A percentile compares a stretch with the other conserved stretches of the same genome.
These are phyloP conservation scores for Podospora appendiculata DNA, from an alignment of 495 filamentous ascomycete genomes.

Conservation along the genomic window DNA sequence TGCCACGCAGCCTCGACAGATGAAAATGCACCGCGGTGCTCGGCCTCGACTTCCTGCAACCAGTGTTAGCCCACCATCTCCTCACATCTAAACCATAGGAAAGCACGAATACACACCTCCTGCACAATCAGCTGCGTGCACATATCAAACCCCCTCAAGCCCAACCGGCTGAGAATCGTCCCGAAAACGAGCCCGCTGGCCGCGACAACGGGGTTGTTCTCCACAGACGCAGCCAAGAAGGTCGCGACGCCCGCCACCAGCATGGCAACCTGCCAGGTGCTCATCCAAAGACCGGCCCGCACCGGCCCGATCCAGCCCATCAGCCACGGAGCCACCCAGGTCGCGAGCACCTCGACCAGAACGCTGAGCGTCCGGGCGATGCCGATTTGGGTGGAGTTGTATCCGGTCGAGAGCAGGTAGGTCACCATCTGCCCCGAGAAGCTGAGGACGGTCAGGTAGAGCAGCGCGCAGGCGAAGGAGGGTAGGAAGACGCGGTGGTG, in stretches of 20 bases:
- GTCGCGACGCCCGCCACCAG: slow-evolving; percentile 35
- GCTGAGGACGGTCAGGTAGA: slow-evolving; percentile 53
- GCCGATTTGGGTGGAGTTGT: slow-evolving; percentile 28
- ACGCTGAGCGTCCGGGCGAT: slow-evolving; percentile 29
- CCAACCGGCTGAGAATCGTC: slow-evolving; percentile 51
- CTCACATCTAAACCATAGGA: too few relatives aligned
- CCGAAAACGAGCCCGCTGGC: slow-evolving; percentile 41
- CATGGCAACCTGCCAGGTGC: slow-evolving; percentile 53
- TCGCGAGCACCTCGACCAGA: slow-evolving; percentile 40
- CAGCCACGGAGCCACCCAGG: slow-evolving; percentile 40
- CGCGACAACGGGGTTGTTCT: slow-evolving; percentile 17
- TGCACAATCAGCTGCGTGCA: slow-evolving; percentile 58
- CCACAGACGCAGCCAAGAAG: slow-evolving; percentile 27
- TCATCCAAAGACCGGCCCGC: slow-evolving; percentile 54
- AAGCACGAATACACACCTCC: slow-evolving; percentile 35
- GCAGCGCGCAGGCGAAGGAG: slow-evolving; percentile 45
- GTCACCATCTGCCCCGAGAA: slow-evolving; percentile 55
- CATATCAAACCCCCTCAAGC: slow-evolving; percentile 64
- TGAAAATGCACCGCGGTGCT: slow-evolving; percentile 52
- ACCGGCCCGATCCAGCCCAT: slow-evolving; percentile 50
- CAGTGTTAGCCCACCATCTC: too few relatives aligned
- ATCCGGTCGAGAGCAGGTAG: slow-evolving; percentile 41
- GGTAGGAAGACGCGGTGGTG: slow-evolving; percentile 40
- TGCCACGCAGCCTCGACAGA: slow-evolving; percentile 53
- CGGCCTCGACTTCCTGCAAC: slow-evolving; percentile 38